These are phyloP conservation scores for Gynandropsis gynandra DNA, from an alignment of 345 rosid genomes.

Conservation along the genomic window DNA sequence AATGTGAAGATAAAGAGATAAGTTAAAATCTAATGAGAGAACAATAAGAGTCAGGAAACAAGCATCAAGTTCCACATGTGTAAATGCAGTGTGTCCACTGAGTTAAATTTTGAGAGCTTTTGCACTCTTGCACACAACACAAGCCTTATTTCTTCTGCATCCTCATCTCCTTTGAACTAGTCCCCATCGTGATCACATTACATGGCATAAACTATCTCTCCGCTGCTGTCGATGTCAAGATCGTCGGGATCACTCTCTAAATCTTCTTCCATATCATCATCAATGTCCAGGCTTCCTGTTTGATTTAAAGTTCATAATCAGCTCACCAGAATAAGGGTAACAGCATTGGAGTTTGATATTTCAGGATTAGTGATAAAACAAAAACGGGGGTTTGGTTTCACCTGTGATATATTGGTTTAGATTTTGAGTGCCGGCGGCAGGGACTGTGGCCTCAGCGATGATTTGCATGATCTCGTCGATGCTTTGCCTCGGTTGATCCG, in stretches of 20 bases:
- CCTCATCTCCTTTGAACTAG: too few species aligned
- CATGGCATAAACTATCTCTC: slow-evolving; percentile 91
- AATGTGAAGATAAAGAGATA: too few species aligned
- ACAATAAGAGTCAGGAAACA: too few species aligned
- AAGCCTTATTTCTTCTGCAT: too few species aligned
- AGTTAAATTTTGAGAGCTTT: too few species aligned
- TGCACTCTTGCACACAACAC: too few species aligned
- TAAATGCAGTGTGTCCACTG: too few species aligned
- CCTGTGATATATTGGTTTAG: slow-evolving; percentile 63
- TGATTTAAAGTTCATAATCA: neutral
- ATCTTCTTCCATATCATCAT: slow-evolving; percentile 97
- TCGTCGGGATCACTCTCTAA: slow-evolving; percentile 74
- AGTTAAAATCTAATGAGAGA: too few species aligned
- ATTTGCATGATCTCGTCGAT: slow-evolving; percentile 92
- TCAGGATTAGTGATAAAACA: neutral
- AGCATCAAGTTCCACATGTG: too few species aligned
- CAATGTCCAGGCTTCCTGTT: slow-evolving; percentile 74
- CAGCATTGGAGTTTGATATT: slow-evolving; percentile 1
- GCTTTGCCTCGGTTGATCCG: slow-evolving; percentile 80
- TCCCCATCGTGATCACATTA: slow-evolving; percentile 22
- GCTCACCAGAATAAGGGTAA: too few species aligned
- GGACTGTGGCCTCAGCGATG: slow-evolving; percentile 85
- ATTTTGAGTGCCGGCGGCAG: slow-evolving; percentile 59
- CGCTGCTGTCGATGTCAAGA: slow-evolving; percentile 92
- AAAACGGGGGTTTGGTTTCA: neutral